Percentiles rank a stretch among this genome's conserved stretches.
These are phyloP conservation scores for Colletotrichum australisinense DNA, from an alignment of 2,329 filamentous ascomycete genomes.

Conservation along the genomic window DNA sequence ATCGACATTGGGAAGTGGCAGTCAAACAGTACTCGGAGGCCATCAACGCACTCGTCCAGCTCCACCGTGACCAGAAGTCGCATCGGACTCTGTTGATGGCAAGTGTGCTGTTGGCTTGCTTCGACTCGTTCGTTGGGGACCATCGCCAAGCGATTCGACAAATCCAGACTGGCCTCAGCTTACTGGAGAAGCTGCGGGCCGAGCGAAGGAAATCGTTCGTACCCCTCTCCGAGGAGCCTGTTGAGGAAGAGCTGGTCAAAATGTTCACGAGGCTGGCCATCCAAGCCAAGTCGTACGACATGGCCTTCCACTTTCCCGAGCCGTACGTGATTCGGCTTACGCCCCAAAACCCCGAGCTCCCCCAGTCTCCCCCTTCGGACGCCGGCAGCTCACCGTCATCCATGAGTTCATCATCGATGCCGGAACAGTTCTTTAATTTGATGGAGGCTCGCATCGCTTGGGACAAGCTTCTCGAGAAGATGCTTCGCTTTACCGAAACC, in stretches of 20 bases:
- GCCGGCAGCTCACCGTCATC: slow-evolving; percentile 53
- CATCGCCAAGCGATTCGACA: slow-evolving; percentile 71
- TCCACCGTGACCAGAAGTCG: slow-evolving; percentile 56
- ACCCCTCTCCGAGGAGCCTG: slow-evolving; percentile 56
- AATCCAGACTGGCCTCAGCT: slow-evolving; percentile 67
- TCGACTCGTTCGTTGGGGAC: slow-evolving; percentile 74
- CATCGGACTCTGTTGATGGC: slow-evolving; percentile 71
- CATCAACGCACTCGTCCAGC: slow-evolving; percentile 60
- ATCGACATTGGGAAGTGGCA: slow-evolving; percentile 69
- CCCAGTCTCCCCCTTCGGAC: slow-evolving; percentile 57
- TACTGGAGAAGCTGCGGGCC: slow-evolving; percentile 64
- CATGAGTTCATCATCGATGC: slow-evolving; percentile 51
- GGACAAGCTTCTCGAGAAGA: slow-evolving; percentile 66
- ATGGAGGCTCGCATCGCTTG: slow-evolving; percentile 67
- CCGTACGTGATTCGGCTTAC: slow-evolving; percentile 69
- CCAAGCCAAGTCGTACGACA: slow-evolving; percentile 75
- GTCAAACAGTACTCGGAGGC: slow-evolving; percentile 70
- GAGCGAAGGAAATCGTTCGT: slow-evolving; percentile 55
- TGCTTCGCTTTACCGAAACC: slow-evolving; percentile 69
- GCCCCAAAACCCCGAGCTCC: slow-evolving; percentile 47
- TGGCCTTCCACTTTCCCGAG: slow-evolving; percentile 75
- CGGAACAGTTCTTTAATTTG: slow-evolving; percentile 59
- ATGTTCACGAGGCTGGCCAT: slow-evolving; percentile 74
- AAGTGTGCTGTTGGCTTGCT: slow-evolving; percentile 74
- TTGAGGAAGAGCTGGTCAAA: slow-evolving; percentile 69